Conservation (phyloP, 208 protist genomes). For the Strigomonas oncopelti region DNA sequence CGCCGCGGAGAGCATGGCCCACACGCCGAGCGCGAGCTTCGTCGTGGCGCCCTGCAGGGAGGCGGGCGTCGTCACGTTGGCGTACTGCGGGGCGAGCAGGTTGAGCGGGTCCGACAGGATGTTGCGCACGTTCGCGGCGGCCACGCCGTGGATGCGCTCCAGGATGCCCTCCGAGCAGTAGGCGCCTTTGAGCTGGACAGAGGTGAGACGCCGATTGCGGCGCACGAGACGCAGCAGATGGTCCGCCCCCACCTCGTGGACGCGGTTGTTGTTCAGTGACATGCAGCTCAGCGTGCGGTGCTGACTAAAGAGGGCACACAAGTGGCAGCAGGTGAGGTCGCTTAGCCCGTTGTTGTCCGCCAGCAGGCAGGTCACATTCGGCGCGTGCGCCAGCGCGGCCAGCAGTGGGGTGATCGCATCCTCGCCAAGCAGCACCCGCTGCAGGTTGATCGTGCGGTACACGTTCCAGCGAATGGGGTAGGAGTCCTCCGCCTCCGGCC, state of each 20-base stretch:
- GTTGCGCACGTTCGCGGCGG: conserved; percentile 22
- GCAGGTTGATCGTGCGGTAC: conserved; percentile 41
- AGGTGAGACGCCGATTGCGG: conserved; percentile 51
- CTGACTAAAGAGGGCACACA: conserved; percentile 53
- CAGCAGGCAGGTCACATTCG: conserved; percentile 46
- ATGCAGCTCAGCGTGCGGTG: conserved; percentile 61
- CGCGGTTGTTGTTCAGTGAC: conserved; percentile 45
- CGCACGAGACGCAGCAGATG: conserved; percentile 68
- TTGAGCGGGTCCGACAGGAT: conserved; percentile 65
- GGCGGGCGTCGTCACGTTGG: conserved; percentile 39
- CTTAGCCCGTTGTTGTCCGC: conserved; percentile 62
- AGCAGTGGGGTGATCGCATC: conserved; percentile 56
- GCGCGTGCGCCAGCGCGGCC: conserved; percentile 62
- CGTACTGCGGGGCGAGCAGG: conserved; percentile 49
- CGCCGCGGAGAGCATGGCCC: conserved; percentile 67
- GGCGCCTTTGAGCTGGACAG: conserved; percentile 44
- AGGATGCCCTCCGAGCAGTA: conserved; percentile 40
- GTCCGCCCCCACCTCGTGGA: conserved; percentile 75
- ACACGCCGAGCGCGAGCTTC: conserved; percentile 62
- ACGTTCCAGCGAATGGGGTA: conserved; percentile 60
- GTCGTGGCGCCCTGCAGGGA: conserved; percentile 45
- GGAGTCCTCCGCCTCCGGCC: conserved; percentile 21
- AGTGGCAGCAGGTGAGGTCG: conserved; percentile 57
- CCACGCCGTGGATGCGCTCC: conserved; percentile 43
- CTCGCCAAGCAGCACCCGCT: conserved; percentile 64